Evolutionary conservation across 2,329 filamentous ascomycete species (phyloP), one percentile per base, ranked within the genome.

Genomic region (Macroventuria anomochaeta): DNA sequence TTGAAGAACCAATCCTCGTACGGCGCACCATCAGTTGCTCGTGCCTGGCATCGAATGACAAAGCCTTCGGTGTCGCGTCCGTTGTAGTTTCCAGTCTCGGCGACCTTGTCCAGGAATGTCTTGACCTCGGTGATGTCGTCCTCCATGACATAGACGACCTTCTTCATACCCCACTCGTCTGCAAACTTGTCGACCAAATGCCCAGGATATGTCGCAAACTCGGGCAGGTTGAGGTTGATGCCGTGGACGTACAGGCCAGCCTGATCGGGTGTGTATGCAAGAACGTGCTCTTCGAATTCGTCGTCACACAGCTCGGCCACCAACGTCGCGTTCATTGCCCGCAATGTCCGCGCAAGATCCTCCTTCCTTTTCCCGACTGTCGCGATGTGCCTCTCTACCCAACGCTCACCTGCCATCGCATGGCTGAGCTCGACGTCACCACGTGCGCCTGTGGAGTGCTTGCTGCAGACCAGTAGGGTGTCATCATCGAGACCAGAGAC

Each of bases 1-100:
- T 99, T 99, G 87, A 99, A 99, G 77, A 99, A 99, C 95, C 95
- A 99, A 73, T 99, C 93, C n/a, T 84, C 78, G 72, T 87, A 95
- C 0, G 84, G 83, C 2, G 73, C 74, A 12, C 73, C 71, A 1
- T 75, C 77, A 0, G 79, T 78, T 23, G 85, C 75, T 70, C 80
- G 80, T 80, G 86, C 78, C 86, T 90, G 83, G 57, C 95, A 97
- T 50, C 95, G 88, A 63, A 99, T 89, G 52, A 99, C 95, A 65
- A 99, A 99, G 3, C 95, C 95, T 76, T 99, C 95, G 0, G 96
- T 93, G 63, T 97, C 93, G 47, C 93, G 89, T 8, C 93, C 93
- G 58, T 90, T 88, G 76, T 96, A 93, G 29, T 90, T 88, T 5
- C 95, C 95, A 7, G 91, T 93, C 77, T 96, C 89, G 1, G 91